A percentile compares a stretch with the other conserved stretches of the same genome.
Evolutionary conservation across 441 rosid species (phyloP).

Genomic region (Biscutella laevigata): DNA sequence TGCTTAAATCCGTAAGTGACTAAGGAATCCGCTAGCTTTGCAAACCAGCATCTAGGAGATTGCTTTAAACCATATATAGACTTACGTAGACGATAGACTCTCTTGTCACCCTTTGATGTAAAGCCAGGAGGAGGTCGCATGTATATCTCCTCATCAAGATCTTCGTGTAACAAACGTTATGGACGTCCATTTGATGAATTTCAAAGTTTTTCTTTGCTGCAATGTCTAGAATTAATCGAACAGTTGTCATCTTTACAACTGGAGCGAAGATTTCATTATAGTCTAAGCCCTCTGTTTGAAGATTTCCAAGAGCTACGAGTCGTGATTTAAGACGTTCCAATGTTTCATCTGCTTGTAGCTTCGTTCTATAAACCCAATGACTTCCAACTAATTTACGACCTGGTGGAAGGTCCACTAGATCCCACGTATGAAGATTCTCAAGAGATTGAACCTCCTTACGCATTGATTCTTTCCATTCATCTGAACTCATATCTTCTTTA

Average conservation of each 20-base stretch:
- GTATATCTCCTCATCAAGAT: neutral
- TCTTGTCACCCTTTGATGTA: neutral
- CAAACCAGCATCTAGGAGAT: neutral
- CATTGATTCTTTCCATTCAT: no score
- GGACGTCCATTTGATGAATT: neutral
- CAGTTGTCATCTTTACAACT: neutral
- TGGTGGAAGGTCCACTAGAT: no score
- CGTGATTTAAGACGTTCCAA: neutral
- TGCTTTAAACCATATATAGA: neutral
- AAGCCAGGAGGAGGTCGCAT: neutral
- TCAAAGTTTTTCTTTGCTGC: neutral
- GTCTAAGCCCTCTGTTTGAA: neutral
- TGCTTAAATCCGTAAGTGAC: neutral
- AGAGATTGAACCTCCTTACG: no score
- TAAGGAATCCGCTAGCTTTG: neutral
- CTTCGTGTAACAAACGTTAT: neutral
- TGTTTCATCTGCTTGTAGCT: neutral
- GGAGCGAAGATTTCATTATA: neutral
- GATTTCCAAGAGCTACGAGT: neutral
- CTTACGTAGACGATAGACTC: neutral
- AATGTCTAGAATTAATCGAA: neutral
- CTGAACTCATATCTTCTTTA: no score
- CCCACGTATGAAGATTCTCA: no score
- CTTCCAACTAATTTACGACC: neutral
- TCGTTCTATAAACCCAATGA: neutral